Conservation (phyloP, 176 grass and related monocot species). For the Zea mays region Zm-B73-REFERENCE-NAM-5.0 NC_050097.1:53753001-53753500, state of each 20-base stretch:
- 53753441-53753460: background rate
- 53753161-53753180: conserved; percentile 47
- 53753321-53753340: background rate
- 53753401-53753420: background rate
- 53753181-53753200: conserved; percentile 21
- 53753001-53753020: too few relatives aligned
- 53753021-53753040: too few relatives aligned
- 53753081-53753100: conserved; percentile 23
- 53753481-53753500: background rate
- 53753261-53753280: background rate
- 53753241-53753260: background rate
- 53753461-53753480: too few relatives aligned
- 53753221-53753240: background rate
- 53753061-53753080: background rate
- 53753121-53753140: conserved; percentile 47
- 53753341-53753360: background rate
- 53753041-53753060: too few relatives aligned
- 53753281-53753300: background rate
- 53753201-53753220: background rate
- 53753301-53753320: background rate
- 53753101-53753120: conserved; percentile 37
- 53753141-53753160: conserved; percentile 54
- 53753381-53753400: background rate
- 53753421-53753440: background rate
- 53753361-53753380: too few relatives aligned